Conservation (phyloP, 164 flowering plant species). For the Magnolia changhungtana region DNA sequence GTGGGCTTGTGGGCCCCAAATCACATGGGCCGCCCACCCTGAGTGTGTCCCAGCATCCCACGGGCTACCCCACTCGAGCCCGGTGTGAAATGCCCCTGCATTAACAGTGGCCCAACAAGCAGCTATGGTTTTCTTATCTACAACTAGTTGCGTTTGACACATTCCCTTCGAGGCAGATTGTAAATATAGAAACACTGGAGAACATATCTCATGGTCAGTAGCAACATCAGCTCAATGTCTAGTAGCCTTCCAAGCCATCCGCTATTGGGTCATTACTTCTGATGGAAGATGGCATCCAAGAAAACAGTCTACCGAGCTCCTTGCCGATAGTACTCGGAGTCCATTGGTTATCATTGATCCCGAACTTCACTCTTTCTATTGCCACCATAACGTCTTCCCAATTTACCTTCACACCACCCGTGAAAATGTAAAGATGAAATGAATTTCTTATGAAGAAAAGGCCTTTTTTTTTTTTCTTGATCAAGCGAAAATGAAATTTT, state of each 20-base stretch:
- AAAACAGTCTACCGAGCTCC: constrained; percentile 76
- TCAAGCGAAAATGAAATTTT: background rate
- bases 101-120: background rate
- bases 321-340: constrained; percentile 40
- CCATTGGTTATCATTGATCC: constrained; percentile 52
- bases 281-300: constrained; percentile 78
- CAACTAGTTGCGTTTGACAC: background rate
- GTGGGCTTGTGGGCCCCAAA: too few species aligned
- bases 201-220: background rate
- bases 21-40: too few species aligned
- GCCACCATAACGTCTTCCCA: constrained; percentile 95
- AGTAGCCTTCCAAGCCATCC: constrained; percentile 66
- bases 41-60: too few species aligned
- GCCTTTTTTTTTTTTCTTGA: background rate
- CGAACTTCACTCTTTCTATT: constrained; percentile 90
- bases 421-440: background rate
- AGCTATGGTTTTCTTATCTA: background rate
- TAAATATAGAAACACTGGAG: background rate
- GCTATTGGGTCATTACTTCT: constrained; percentile 42
- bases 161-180: background rate
- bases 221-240: constrained; percentile 60
- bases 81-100: too few species aligned
- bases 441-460: background rate
- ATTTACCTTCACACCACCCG: constrained; percentile 69
- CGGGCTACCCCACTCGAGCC: too few species aligned